Base-by-base conservation (phyloP, 441 rosid species). In the Adansonia gregorii region DNA sequence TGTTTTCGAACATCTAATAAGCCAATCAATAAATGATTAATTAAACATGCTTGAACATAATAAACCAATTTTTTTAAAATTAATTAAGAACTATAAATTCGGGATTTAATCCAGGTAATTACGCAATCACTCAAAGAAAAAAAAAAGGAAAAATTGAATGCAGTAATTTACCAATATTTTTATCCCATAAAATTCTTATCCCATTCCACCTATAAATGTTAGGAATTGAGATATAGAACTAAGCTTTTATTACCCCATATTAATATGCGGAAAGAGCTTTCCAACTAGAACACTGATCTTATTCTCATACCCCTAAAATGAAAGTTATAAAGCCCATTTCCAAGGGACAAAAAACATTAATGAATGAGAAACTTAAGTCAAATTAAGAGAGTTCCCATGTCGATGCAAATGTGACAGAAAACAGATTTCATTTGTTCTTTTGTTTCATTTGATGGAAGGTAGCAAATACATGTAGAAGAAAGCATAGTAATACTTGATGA, bases 401-500 rank as follows among this genome's bases (percentile, higher is more conserved):
- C 48, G 19, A 39, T 35, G 6, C 39, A 65, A 65, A 65, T 43
- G 46, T n/a, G 69, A 39, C 10, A 39, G 49, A 65, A 41, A 17
- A 5, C 49, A 35, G 17, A 15, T 64, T 35, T 15, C n/a, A 1
- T 17, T 17, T 56, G 7, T 43, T 41, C 6, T 1, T 0, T 8
- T 49, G 22, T 0, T 24, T 24, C 27, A 24, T 12, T 58, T 58
- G 48, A 6, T 12, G 55, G 45, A 45, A 74, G 69, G 56, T 74
- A 17, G 67, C 39, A 55, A 8, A 35, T 72, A 31, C 11, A 9
- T 8, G 3, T 27, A 31, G 17, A 14, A 11, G 54, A 64, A n/a
- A 74, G 82, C 54, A 76, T 78, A 45, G 66, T 3, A 24, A 24
- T 24, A 24, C 83, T 68, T 79, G 61, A 67, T 52, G 72, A 14